Evolutionary conservation across 441 rosid species (phyloP).

Genomic region (Gossypium lobatum): DNA sequence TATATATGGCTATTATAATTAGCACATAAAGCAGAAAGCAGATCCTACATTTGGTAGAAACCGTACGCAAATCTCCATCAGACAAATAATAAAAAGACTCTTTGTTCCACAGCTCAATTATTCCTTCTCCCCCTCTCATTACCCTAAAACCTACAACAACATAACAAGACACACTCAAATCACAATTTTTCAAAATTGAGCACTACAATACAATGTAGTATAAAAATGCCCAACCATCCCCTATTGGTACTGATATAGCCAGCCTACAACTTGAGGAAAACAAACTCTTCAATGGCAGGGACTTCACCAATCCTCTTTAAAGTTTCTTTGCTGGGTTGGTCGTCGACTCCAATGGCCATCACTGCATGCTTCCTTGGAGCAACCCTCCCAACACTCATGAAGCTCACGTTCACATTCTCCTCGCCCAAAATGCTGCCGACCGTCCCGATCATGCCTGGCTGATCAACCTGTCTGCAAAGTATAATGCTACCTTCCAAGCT

Average conservation of each 20-base stretch:
- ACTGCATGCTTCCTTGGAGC: conserved; percentile 85
- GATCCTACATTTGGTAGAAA: background rate
- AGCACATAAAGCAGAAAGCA: background rate
- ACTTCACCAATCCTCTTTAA: conserved; percentile 30
- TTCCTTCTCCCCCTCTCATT: conserved; percentile 10
- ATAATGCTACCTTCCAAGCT: conserved; percentile 90
- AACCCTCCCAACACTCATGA: conserved; percentile 92
- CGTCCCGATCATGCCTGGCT: conserved; percentile 90
- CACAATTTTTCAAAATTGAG: conserved; percentile 33
- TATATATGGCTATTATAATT: no score
- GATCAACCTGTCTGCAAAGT: conserved; percentile 89
- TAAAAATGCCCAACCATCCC: conserved; percentile 18
- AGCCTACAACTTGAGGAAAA: conserved; percentile 7
- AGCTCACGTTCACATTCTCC: conserved; percentile 78
- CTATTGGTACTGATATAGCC: background rate
- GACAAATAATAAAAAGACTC: background rate
- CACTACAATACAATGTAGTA: conserved; percentile 10
- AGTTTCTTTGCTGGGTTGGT: conserved; percentile 51
- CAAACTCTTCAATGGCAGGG: conserved; percentile 2
- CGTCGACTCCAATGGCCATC: conserved; percentile 97
- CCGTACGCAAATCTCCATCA: background rate
- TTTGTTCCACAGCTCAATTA: conserved; percentile 16
- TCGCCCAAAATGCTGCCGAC: conserved; percentile 80
- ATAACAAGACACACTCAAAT: background rate
- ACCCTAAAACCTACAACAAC: conserved; percentile 12